Base-by-base conservation (phyloP, 768 basidiomycete genomes). In the Naganishia antarctica region DNA sequence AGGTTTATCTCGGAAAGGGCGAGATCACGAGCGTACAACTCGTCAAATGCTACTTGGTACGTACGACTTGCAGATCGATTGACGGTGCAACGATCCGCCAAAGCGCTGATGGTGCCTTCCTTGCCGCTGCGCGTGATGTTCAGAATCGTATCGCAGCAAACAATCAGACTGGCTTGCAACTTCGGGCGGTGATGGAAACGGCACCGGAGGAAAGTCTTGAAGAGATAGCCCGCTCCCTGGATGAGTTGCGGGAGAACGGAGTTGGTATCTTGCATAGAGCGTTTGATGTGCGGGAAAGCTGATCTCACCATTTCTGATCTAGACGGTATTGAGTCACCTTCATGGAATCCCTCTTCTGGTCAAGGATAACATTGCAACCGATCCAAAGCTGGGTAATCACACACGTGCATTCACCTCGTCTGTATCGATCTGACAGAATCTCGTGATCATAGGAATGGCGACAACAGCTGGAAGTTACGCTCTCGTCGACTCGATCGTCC, bases 161-260 rank as follows among this genome's bases (percentile, higher is more conserved):
- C 31, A 51, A 51, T 31, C n/a, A 34, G 50, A 34, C n/a, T 1
- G 50, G 50, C 15, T 21, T 51, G 18, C 18, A 57, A 13, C 37
- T 57, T 25, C 16, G 53, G 13, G 53, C 53, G 8, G 53, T 57
- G 37, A 57, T 37, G 53, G 48, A 51, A 21, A 37, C 53, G 8
- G n/a, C 34, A 9, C 50, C 18, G 7, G 37, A 9, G 13, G 2
- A 23, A 21, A 31, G 12, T 11, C 23, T 57, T 3, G 28, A 40
- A 34, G 34, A 8, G 23, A 57, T 57, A 12, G 53, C 53, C 11
- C 53, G 15, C 1, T 8, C 11, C 2, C 37, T 23, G 6, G 32
- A 57, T 37, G 37, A 57, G 1, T 16, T 57, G 53, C 32, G 53
- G 23, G n/a, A 4, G 21, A 12, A 37, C 3, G 53, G 53, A 7